Percentiles rank a stretch among this genome's conserved stretches.
Conservation (phyloP, 352 stramenopile species). For the Globisporangium emineosum region DNA sequence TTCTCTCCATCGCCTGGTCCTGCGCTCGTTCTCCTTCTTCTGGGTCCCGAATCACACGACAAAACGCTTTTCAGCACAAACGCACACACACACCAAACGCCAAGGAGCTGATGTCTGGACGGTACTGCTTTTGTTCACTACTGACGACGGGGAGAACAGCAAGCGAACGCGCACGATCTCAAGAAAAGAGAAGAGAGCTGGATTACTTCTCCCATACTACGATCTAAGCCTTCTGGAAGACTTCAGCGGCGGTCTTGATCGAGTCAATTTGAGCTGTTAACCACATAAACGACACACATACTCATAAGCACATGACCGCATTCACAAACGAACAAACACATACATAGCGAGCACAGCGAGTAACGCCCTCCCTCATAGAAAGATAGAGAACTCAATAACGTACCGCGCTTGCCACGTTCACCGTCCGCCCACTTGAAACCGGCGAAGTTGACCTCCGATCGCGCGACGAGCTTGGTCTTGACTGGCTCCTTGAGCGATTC, state of each 20-base stretch:
- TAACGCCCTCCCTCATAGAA: neutral
- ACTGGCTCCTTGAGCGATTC: constrained; percentile 83
- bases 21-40: neutral
- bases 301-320: neutral
- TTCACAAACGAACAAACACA: neutral
- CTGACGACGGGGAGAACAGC: neutral
- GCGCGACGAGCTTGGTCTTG: constrained; percentile 75
- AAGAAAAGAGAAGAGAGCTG: neutral
- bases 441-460: constrained; percentile 78
- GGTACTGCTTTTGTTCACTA: neutral
- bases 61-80: neutral
- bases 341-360: neutral
- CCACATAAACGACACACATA: constrained; percentile 5
- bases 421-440: constrained; percentile 85
- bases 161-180: neutral
- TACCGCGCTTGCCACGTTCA: constrained; percentile 73
- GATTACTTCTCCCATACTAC: constrained; percentile 9
- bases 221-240: constrained; percentile 71
- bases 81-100: neutral
- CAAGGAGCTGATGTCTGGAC: neutral
- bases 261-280: constrained; percentile 65
- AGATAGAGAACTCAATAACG: constrained; percentile 18
- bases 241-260: constrained; percentile 79
- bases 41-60: too few relatives aligned
- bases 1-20: neutral